phyloP scores from a whole-genome alignment of 2,329 filamentous ascomycete genomes.

The Hypoxylon sp. region DNA sequence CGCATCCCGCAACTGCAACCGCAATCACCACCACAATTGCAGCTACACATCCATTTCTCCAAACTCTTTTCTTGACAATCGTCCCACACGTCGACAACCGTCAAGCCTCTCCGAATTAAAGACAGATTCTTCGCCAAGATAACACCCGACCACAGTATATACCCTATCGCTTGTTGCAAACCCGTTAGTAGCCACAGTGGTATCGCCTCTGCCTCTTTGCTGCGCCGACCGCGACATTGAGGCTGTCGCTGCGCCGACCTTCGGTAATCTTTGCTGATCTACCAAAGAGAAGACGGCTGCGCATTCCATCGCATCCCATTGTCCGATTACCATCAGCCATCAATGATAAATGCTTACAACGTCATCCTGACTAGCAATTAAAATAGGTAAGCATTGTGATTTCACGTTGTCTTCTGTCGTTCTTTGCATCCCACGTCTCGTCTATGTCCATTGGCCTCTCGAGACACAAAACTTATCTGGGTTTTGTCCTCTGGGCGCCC shows the following conservation, averaged over 20 bases:
- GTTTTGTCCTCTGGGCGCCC: conserved; percentile 3
- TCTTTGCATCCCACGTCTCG: not conserved
- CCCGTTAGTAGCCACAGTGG: not conserved
- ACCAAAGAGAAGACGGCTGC: conserved; percentile 25
- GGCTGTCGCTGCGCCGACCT: conserved; percentile 31
- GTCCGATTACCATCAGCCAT: conserved; percentile 28
- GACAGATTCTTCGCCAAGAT: conserved; percentile 2
- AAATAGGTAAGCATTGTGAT: conserved; percentile 42
- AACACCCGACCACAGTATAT: conserved; percentile 5
- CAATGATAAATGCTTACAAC: conserved; percentile 31
- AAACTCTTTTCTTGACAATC: conserved; percentile 7
- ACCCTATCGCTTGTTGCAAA: conserved; percentile 1
- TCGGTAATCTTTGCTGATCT: conserved; percentile 39
- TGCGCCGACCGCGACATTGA: conserved; percentile 22
- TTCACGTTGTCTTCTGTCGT: conserved; percentile 22
- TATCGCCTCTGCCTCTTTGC: not conserved
- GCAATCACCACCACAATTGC: not conserved
- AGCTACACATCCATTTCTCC: not conserved
- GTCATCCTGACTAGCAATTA: conserved; percentile 31
- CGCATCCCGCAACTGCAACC: conserved; percentile 4
- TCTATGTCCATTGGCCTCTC: conserved; percentile 1
- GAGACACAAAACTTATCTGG: not conserved
- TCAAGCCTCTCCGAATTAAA: not conserved
- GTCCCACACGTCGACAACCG: not conserved
- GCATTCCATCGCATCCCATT: conserved; percentile 30